A percentile compares a stretch with the other conserved stretches of the same genome.
phyloP scores from a whole-genome alignment of 2,329 filamentous ascomycete species.

The Cladosporium colombiae region DNA sequence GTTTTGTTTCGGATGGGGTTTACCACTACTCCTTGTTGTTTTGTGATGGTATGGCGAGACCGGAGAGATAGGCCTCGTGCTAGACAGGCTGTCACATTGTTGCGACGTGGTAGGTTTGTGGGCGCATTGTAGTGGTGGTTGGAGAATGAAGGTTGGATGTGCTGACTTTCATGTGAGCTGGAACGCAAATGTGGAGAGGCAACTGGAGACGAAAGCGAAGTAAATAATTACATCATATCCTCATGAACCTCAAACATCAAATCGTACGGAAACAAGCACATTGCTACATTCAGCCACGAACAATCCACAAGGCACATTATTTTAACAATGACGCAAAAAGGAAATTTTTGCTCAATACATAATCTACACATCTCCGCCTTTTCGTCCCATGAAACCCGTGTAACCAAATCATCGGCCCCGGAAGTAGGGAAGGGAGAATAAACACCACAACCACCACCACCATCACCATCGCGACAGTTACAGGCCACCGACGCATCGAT shows the following conservation, averaged over 20 bases:
- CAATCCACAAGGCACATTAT: not conserved
- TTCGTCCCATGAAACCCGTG: slow-evolving; percentile 10
- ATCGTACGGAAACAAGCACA: not conserved
- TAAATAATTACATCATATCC: not conserved
- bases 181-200: not conserved
- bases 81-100: not conserved
- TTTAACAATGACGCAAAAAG: slow-evolving; percentile 4
- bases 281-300: not conserved
- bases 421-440: slow-evolving; percentile 6
- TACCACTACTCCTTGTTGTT: not conserved
- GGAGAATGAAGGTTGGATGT: not conserved
- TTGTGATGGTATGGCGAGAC: not conserved
- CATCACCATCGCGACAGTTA: not conserved
- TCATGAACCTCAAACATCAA: not conserved
- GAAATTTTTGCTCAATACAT: slow-evolving; percentile 18
- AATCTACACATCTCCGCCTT: slow-evolving; percentile 16
- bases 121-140: not conserved
- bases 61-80: not conserved
- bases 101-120: not conserved
- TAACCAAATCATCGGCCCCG: slow-evolving; percentile 10
- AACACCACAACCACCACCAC: not conserved
- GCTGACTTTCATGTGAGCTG: not conserved
- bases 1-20: not conserved
- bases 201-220: not conserved
- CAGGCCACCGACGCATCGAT: not conserved